Base-by-base conservation (phyloP, 2,329 filamentous ascomycete species). In the Microcera coccophila region DNA sequence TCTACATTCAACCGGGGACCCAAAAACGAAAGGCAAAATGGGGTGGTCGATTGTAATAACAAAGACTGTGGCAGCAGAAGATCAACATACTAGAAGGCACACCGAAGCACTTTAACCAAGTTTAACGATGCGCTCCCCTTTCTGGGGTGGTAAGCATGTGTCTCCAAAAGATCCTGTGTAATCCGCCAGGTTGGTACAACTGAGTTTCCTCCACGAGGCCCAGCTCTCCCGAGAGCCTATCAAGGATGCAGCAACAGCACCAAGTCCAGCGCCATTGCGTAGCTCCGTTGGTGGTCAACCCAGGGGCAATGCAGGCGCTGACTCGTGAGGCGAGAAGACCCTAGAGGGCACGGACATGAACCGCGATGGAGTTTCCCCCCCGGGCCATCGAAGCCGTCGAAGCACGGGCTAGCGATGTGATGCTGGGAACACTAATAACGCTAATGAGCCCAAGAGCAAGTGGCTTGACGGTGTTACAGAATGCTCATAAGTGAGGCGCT, bases 301-400 rank as follows among this genome's bases (percentile, higher is more conserved):
- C 41, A 44, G 41, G 41, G 41, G 36, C 38, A 21, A 28, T 36
- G 36, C 37, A 36, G 38, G 37, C 26, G 22, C 38, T 44, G 42
- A 44, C 42, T 44, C 42, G 42, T 41, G 24, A n/a, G n/a, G n/a
- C n/a, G 37, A 33, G n/a, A 20, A 20, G 29, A 32, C 15, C 15
- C 29, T n/a, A 26, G 14, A n/a, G 37, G 42, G 42, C 42, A 44
- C 42, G 37, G 42, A 44, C 37, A 15, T 31, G 42, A 26, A 40
- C 31, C 18, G 37, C 31, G 38, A 44, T 44, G 36, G 42, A 32
- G 11, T 32, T 32, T 32, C 29, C 29, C 29, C 18, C 37, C 29
- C 16, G 24, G 37, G 42, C 24, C 29, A n/a, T n/a, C n/a, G n/a
- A n/a, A n/a, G n/a, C n/a, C n/a, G n/a, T 32, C 9, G 42, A 37